These are phyloP conservation scores for Rhizodiscina lignyota DNA, from an alignment of 495 filamentous ascomycete species.

Conservation along the genomic window DNA sequence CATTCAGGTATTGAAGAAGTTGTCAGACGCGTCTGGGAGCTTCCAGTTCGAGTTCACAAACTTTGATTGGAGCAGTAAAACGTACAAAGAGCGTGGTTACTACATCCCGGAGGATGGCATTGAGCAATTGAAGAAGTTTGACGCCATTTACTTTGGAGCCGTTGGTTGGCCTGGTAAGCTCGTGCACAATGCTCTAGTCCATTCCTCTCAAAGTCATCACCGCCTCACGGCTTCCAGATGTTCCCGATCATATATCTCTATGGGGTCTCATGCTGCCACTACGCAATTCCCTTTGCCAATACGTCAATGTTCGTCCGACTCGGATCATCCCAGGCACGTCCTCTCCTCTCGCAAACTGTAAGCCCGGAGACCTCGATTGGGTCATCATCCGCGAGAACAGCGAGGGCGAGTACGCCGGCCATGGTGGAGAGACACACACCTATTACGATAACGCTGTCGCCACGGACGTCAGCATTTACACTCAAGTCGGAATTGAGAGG, in stretches of 20 bases:
- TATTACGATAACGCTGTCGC: slow-evolving; percentile 14
- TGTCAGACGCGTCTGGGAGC: slow-evolving; percentile 14
- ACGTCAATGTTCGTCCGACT: slow-evolving; percentile 24
- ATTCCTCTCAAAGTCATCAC: too few species aligned
- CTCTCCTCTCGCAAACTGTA: slow-evolving; percentile 13
- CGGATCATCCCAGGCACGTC: slow-evolving; percentile 19
- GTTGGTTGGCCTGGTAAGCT: slow-evolving; percentile 20
- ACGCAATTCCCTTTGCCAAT: slow-evolving; percentile 21
- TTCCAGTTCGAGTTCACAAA: slow-evolving; percentile 20
- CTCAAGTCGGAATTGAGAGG: slow-evolving; percentile 20
- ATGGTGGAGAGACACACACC: slow-evolving; percentile 20
- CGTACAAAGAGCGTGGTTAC: slow-evolving; percentile 18
- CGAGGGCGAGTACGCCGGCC: slow-evolving; percentile 25
- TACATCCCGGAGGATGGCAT: slow-evolving; percentile 22
- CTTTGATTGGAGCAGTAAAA: slow-evolving; percentile 21
- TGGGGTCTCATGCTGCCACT: slow-evolving; percentile 25
- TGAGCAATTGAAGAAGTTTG: slow-evolving; percentile 20
- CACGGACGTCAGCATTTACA: slow-evolving; percentile 25
- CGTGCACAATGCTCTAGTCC: too few species aligned
- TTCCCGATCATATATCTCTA: slow-evolving; percentile 25
- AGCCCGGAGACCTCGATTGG: slow-evolving; percentile 18
- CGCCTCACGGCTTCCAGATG: slow-evolving; percentile 5
- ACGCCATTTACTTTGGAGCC: slow-evolving; percentile 26
- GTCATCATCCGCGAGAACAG: slow-evolving; percentile 25
- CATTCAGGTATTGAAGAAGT: slow-evolving; percentile 15